These are phyloP conservation scores for Xerocomus subilludens DNA, from an alignment of 1,284 basidiomycete species.

Conservation along the genomic window DNA sequence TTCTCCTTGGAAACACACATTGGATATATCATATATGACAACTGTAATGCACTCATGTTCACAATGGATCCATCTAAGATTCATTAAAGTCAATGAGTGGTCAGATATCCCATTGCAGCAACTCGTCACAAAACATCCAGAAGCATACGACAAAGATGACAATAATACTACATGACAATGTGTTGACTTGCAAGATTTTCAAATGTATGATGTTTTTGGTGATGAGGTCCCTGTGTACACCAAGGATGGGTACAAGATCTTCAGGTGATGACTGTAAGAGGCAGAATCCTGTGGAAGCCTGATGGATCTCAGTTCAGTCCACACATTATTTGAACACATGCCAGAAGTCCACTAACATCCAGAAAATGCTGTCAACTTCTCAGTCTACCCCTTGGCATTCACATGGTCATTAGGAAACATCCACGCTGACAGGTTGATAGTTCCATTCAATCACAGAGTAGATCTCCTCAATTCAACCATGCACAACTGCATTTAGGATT, in stretches of 20 bases:
- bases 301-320: not conserved
- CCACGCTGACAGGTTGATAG: not conserved
- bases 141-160: conserved; percentile 6
- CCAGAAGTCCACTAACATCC: not conserved
- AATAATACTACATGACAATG: not conserved
- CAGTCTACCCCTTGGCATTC: not conserved
- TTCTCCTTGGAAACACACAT: conserved; percentile 9
- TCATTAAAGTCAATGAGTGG: not conserved
- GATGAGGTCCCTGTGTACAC: not conserved
- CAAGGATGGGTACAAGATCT: not conserved
- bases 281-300: not conserved
- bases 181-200: not conserved
- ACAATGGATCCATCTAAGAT: not conserved
- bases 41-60: no score
- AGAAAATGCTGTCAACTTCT: not conserved
- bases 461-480: not conserved
- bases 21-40: not conserved
- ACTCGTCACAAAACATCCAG: not conserved
- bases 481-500: not conserved
- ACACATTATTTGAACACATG: not conserved
- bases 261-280: not conserved
- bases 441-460: not conserved
- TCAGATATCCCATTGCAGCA: not conserved
- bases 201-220: not conserved
- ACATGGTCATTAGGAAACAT: not conserved